A percentile compares a stretch with the other conserved stretches of the same genome.
Evolutionary conservation across 139 green algal genomes (phyloP).

Genomic region (Tetraselmis striata): DNA sequence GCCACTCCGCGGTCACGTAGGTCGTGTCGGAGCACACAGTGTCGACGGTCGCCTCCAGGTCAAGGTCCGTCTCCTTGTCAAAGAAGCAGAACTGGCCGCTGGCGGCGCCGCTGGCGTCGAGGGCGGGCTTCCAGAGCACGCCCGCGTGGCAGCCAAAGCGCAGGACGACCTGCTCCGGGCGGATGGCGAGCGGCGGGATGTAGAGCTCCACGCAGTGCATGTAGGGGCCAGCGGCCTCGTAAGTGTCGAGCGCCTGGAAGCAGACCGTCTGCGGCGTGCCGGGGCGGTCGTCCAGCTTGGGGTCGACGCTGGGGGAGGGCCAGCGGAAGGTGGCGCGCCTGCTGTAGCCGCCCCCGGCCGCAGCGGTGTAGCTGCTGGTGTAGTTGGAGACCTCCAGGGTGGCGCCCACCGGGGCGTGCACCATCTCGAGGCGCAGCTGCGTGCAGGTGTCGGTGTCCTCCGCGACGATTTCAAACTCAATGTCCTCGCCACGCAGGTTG

Average conservation of each 20-base stretch:
- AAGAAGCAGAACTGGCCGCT: slow-evolving; percentile 19
- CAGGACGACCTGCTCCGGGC: slow-evolving; percentile 12
- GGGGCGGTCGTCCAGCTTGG: slow-evolving; percentile 9
- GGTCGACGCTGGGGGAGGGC: not conserved
- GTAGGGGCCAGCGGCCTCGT: not conserved
- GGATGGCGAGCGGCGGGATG: not conserved
- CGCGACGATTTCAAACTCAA: slow-evolving; percentile 1
- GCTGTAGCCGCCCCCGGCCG: not conserved
- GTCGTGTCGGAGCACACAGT: not conserved
- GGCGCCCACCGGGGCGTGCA: not conserved
- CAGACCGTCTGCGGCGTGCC: slow-evolving; percentile 3
- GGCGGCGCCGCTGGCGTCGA: not conserved
- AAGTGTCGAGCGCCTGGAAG: slow-evolving; percentile 18
- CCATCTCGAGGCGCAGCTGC: slow-evolving; percentile 2
- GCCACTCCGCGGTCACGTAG: slow-evolving; percentile 11
- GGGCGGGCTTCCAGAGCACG: slow-evolving; percentile 12
- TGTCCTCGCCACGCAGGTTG: not conserved
- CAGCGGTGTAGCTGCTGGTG: too few relatives aligned
- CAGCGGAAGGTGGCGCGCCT: slow-evolving; percentile 1
- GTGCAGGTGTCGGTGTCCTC: slow-evolving; percentile 9
- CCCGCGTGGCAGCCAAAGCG: slow-evolving; percentile 22
- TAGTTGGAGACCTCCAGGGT: not conserved
- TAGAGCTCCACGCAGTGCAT: slow-evolving; percentile 17
- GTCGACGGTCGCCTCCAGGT: not conserved
- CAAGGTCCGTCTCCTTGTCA: slow-evolving; percentile 15